These are phyloP conservation scores for Termitomyces sp. DNA, from an alignment of 768 basidiomycete species.

Conservation along the genomic window DNA sequence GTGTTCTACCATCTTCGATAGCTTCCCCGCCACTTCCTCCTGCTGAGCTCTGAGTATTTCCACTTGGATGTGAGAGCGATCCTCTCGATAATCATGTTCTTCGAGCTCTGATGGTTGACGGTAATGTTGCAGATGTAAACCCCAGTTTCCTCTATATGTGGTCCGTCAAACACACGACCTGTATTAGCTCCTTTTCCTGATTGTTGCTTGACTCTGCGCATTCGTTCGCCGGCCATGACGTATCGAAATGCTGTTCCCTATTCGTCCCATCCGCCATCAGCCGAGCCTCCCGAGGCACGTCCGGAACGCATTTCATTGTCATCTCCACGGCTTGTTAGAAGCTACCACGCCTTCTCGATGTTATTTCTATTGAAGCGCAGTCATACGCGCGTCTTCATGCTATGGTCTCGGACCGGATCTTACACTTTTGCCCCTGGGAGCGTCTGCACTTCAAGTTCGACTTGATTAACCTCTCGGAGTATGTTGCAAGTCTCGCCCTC, in stretches of 20 bases:
- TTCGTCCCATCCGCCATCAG: not conserved
- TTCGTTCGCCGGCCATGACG: not conserved
- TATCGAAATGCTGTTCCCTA: not conserved
- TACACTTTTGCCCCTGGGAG: not conserved
- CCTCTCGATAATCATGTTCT: not conserved
- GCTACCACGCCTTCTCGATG: not conserved
- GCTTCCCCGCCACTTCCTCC: no score
- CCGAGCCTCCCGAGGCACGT: not conserved
- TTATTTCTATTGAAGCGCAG: not conserved
- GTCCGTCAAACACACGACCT: not conserved
- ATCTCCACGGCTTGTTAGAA: not conserved
- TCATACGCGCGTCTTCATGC: not conserved
- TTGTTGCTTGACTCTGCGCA: not conserved
- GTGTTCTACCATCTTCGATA: not conserved
- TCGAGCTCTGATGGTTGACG: not conserved
- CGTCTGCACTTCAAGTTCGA: not conserved
- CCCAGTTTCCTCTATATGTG: not conserved
- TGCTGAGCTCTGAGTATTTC: not conserved
- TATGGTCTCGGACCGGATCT: not conserved
- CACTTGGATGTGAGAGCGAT: not conserved
- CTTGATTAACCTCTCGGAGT: not conserved
- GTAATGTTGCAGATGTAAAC: not conserved
- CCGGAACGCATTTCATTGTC: not conserved
- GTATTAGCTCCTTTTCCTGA: not conserved
- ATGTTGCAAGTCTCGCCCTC: not conserved